Conservation (phyloP, 2,329 filamentous ascomycete genomes). For the Penicillium sp. region DNA sequence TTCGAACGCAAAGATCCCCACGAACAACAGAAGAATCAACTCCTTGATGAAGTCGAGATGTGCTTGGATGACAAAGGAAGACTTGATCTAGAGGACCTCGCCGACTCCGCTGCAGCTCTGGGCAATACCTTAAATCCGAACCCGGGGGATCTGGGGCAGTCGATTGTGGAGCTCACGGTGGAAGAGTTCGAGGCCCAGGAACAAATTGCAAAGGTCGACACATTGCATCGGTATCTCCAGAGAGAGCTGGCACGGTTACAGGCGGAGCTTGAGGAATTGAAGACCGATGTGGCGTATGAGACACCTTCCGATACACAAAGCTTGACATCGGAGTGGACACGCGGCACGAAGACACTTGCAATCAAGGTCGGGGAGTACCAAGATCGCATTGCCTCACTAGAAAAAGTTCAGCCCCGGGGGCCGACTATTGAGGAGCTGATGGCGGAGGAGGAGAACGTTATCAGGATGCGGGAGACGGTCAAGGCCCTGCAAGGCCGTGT, state of each 20-base stretch:
- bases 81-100: constrained; percentile 59
- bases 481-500: constrained; percentile 66
- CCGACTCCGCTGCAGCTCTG: constrained; percentile 53
- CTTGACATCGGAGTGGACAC: constrained; percentile 72
- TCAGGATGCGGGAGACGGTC: constrained; percentile 61
- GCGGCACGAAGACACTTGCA: constrained; percentile 66
- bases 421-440: constrained; percentile 53
- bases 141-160: constrained; percentile 52
- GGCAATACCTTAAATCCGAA: constrained; percentile 50
- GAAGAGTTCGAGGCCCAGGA: constrained; percentile 54
- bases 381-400: constrained; percentile 52
- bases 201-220: constrained; percentile 56
- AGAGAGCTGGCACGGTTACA: constrained; percentile 47
- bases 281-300: constrained; percentile 47
- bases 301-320: constrained; percentile 61
- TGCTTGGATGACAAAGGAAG: constrained; percentile 55
- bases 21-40: constrained; percentile 36
- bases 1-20: constrained; percentile 23
- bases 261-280: constrained; percentile 33
- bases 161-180: constrained; percentile 58
- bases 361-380: constrained; percentile 67
- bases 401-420: constrained; percentile 32
- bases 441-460: constrained; percentile 59
- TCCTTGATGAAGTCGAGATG: constrained; percentile 57
- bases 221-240: constrained; percentile 59